These are phyloP conservation scores for Tetradesmus lagerheimii DNA, from an alignment of 139 green algal species.

Conservation along the genomic window DNA sequence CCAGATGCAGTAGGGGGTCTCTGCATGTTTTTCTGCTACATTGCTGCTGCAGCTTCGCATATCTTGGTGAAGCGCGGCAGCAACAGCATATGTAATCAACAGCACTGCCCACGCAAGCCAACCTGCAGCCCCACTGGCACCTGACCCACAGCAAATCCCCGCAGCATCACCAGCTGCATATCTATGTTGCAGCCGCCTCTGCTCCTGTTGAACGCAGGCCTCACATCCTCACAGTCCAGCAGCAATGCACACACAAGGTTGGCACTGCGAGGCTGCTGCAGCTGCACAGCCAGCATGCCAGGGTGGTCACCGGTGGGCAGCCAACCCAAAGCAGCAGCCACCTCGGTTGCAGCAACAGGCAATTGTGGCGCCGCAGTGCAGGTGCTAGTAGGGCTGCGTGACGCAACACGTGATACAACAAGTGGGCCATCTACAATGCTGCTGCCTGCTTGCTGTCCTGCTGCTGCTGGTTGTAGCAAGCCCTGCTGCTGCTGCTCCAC, in stretches of 20 bases:
- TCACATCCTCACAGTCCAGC: constrained; percentile 24
- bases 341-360: not conserved
- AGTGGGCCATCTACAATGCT: not conserved
- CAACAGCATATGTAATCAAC: too few species aligned
- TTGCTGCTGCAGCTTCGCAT: too few species aligned
- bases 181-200: constrained; percentile 33
- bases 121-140: not conserved
- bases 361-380: not conserved
- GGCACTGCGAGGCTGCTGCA: not conserved
- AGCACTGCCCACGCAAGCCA: not conserved
- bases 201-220: constrained; percentile 12
- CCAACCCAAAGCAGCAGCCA: constrained; percentile 7
- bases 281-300: not conserved
- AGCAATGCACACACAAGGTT: constrained; percentile 20
- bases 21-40: too few species aligned
- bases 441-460: not conserved
- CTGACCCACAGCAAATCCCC: not conserved
- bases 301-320: not conserved
- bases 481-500: not conserved
- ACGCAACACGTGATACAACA: not conserved
- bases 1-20: too few species aligned
- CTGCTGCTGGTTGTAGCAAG: not conserved
- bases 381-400: not conserved
- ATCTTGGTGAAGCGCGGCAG: too few species aligned
- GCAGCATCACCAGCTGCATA: constrained; percentile 25